These are phyloP conservation scores for Sphaerosporella brunnea DNA, from an alignment of 495 filamentous ascomycete genomes.

Conservation along the genomic window DNA sequence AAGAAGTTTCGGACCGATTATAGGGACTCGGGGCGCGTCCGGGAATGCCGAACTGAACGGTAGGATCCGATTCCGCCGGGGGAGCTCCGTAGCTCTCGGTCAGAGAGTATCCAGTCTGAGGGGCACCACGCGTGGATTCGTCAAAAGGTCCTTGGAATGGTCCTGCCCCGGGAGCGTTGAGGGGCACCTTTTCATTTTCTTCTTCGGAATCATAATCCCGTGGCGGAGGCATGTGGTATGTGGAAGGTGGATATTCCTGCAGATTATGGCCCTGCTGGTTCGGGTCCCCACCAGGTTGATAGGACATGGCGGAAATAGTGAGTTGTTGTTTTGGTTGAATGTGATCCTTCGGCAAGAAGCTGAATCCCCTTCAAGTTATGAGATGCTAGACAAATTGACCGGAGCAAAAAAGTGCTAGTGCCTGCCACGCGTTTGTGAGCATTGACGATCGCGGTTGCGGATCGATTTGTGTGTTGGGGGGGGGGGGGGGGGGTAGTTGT, in stretches of 20 bases:
- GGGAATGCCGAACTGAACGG: constrained; percentile 24
- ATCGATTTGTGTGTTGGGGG: too few relatives aligned
- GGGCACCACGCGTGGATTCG: constrained; percentile 5
- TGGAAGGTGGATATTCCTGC: constrained; percentile 25
- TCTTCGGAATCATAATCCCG: constrained; percentile 26
- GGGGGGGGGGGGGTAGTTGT: too few relatives aligned
- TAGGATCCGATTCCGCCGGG: constrained; percentile 33
- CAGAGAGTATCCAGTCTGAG: constrained; percentile 53
- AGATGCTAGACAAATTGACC: too few relatives aligned
- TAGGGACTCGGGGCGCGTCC: constrained; percentile 37
- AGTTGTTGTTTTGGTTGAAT: too few relatives aligned
- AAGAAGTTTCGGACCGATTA: constrained; percentile 53
- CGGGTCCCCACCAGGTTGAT: constrained; percentile 21
- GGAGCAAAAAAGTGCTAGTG: too few relatives aligned
- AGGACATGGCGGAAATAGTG: constrained; percentile 15
- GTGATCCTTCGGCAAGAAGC: too few relatives aligned
- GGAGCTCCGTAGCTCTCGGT: constrained; percentile 74
- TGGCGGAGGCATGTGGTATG: constrained; percentile 26
- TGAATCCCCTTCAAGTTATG: too few relatives aligned
- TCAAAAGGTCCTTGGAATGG: constrained; percentile 25
- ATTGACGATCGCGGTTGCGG: too few relatives aligned
- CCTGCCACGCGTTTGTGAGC: too few relatives aligned
- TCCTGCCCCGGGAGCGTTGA: constrained; percentile 19
- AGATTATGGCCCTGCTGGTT: constrained; percentile 22
- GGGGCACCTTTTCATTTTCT: constrained; percentile 24